Conservation (phyloP, 176 grass and related monocot genomes). For the Chrysopogon serrulatus region DNA sequence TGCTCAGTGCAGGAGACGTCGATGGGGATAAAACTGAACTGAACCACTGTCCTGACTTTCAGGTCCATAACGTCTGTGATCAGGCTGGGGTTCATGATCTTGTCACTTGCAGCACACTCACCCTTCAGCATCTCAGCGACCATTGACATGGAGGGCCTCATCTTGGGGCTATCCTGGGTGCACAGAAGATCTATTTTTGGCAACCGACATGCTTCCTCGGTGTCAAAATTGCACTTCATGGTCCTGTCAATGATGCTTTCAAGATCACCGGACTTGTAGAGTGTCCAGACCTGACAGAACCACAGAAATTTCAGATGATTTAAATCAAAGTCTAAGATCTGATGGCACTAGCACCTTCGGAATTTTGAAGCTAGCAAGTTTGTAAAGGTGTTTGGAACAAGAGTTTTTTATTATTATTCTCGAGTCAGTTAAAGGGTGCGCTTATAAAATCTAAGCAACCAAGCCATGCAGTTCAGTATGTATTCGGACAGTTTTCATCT, state of each 20-base stretch:
- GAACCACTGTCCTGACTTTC: conserved; percentile 37
- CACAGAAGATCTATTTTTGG: conserved; percentile 74
- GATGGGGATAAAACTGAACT: conserved; percentile 19
- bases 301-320: not conserved
- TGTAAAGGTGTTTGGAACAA: too few species aligned
- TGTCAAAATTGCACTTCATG: conserved; percentile 39
- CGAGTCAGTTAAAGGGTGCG: too few species aligned
- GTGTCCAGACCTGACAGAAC: conserved; percentile 53
- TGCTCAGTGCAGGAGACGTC: conserved; percentile 22
- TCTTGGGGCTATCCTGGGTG: conserved; percentile 59
- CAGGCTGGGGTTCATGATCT: conserved; percentile 73
- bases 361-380: not conserved
- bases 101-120: conserved; percentile 15
- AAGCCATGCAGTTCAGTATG: too few species aligned
- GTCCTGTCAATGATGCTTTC: conserved; percentile 44
- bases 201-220: conserved; percentile 32
- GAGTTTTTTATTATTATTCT: too few species aligned
- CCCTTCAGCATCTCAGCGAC: conserved; percentile 52
- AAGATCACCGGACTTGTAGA: conserved; percentile 50
- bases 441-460: too few species aligned
- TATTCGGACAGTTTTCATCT: too few species aligned
- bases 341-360: not conserved
- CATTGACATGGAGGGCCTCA: conserved; percentile 62
- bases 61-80: conserved; percentile 90
- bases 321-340: not conserved